Base-by-base conservation (phyloP, 228 moss, liverwort and hornwort species). In the Sphagnum magellanicum region DNA sequence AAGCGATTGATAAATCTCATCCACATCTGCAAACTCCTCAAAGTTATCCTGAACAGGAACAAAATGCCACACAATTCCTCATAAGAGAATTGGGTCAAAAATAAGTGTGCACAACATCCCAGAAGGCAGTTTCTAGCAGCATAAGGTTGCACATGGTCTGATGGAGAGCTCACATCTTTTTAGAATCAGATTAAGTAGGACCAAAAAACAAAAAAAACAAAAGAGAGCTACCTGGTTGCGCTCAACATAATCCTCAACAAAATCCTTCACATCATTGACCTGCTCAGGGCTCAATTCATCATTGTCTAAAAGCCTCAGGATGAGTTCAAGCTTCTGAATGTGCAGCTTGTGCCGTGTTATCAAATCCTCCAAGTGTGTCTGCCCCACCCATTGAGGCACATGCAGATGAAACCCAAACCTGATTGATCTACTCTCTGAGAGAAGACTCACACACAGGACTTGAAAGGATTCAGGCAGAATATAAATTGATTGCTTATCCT, bases 241-340 rank as follows among this genome's bases (percentile, higher is more conserved):
- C 69, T 97, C 96, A 61, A 97, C 96, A 72, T 97, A 97, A 69
- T 97, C 96, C 78, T 97, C 96, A 65, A 97, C 93, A 67, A 87
- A 76, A 50, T 93, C 88, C 82, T 84, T 91, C 67, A 91, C 91
- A 52, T 97, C 96, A 65, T 71, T 76, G 73, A 97, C 96, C 75
- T 97, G 90, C 8, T 97, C 96, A 48, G 96, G 89, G 73, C 86
- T 88, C 49, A 97, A 83, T 75, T 93, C 96, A 72, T 97, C 96
- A 63, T 97, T 97, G 80, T 97, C 96, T 83, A 97, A 63, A 63
- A 97, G 88, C 50, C 97, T 89, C 67, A 97, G 83, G 65, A 91
- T 85, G 74, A 88, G 78, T 78, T 93, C 93, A 68, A 97, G 74
- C 85, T 93, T 97, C 51, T 69, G 79, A 50, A 91, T 93, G 68